These are phyloP conservation scores for Celoporthe dispersa DNA, from an alignment of 2,329 filamentous ascomycete species.

Conservation along the genomic window DNA sequence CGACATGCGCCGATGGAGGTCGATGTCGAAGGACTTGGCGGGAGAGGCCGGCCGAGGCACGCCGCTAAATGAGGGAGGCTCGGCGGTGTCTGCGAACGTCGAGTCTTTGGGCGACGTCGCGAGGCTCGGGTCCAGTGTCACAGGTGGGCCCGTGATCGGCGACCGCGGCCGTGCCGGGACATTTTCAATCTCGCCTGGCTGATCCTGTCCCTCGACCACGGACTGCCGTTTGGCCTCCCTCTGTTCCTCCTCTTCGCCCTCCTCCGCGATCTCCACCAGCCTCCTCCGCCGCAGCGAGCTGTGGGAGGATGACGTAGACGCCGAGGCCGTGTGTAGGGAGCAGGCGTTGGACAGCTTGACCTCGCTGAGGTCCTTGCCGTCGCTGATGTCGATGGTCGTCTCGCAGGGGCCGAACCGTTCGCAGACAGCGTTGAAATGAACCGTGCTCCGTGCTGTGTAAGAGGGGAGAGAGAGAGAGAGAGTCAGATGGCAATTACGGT, in stretches of 20 bases:
- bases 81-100: constrained; percentile 53
- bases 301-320: constrained; percentile 82
- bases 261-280: constrained; percentile 92
- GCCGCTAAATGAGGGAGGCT: constrained; percentile 58
- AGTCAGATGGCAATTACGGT: constrained; percentile 28
- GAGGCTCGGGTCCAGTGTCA: constrained; percentile 57
- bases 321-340: constrained; percentile 84
- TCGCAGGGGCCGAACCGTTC: constrained; percentile 84
- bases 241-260: constrained; percentile 75
- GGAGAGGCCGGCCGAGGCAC: constrained; percentile 50
- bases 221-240: constrained; percentile 64
- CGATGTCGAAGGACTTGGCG: constrained; percentile 46
- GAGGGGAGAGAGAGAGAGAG: neutral
- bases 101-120: constrained; percentile 55
- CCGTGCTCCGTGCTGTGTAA: constrained; percentile 75
- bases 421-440: constrained; percentile 70
- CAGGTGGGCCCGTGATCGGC: constrained; percentile 43
- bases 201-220: constrained; percentile 52
- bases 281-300: constrained; percentile 78
- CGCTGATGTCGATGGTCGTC: constrained; percentile 76
- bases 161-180: constrained; percentile 37
- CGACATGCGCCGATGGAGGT: constrained; percentile 49
- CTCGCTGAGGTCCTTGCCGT: constrained; percentile 81
- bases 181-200: constrained; percentile 33
- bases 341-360: constrained; percentile 86